Evolutionary conservation across 2,329 filamentous ascomycete species (phyloP), one percentile per base, ranked within the genome.

Genomic region (Salinomyces thailandicus): DNA sequence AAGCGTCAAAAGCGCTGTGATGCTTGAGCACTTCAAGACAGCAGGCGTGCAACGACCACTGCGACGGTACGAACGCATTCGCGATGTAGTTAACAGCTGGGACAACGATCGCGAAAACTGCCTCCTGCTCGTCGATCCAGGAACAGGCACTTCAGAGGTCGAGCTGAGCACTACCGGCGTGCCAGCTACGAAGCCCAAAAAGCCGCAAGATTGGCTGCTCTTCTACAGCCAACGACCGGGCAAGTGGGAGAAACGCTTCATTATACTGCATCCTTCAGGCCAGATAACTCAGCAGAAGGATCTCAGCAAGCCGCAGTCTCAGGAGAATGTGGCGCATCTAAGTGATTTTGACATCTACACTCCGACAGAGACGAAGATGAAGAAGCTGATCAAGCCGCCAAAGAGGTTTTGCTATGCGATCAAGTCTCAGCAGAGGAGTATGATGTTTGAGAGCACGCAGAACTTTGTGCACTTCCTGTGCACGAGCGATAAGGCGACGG

Each of bases 401-500:
- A 93, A 91, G 60, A 82, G 79, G 53, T 71, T 78, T 48, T 93
- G 85, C 62, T 89, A 83, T 52, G 87, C 85, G 1, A 72, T 96
- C 49, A 95, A 94, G 62, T 93, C 84, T 49, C 86, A 94, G 62
- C 81, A 94, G 54, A 93, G 89, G 60, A 81, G 81, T 0, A 77
- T 75, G 39, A 78, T 93, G 52, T 95, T 95, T 52, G 64, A 85
- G 36, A 79, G 80, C 36, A 82, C 79, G 3, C 78, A 83, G 35
- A 89, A 89, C 48, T 96, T 85, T 54, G 82, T 93, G 3, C 89
- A 96, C 54, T 94, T 89, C 61, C 93, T 96, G 62, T 80, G 77
- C 40, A 85, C 81, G 2, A 84, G 85, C 30, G 84, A 95, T 49
- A 64, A 71, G 4, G 57, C 64, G 1, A 60, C 77, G 1, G 84